These are phyloP conservation scores for Talinum fruticosum DNA, from an alignment of 148 eudicot genomes.

Conservation along the genomic window DNA sequence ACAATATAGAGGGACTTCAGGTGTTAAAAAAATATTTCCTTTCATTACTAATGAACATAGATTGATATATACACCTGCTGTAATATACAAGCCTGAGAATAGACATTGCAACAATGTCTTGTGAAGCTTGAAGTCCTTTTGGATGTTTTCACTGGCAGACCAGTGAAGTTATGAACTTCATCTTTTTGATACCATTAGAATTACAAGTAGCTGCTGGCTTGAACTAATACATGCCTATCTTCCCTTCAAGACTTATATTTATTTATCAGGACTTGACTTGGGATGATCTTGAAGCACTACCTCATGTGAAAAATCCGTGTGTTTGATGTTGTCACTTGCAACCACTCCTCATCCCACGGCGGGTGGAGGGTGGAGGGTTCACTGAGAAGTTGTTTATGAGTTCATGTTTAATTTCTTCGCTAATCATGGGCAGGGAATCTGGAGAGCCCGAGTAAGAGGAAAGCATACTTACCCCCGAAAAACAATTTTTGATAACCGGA, in stretches of 20 bases:
- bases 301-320: background rate
- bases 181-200: background rate
- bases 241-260: background rate
- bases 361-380: background rate
- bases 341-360: no score
- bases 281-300: background rate
- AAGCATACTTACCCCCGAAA: conserved; percentile 77
- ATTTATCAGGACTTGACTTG: background rate
- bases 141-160: background rate
- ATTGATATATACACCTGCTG: background rate
- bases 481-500: conserved; percentile 91
- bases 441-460: conserved; percentile 96
- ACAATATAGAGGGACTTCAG: background rate
- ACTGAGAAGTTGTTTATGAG: conserved; percentile 10
- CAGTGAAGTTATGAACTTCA: no score
- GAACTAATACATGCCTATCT: background rate
- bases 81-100: no score
- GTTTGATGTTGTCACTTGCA: background rate
- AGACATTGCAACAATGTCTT: no score
- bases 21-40: no score
- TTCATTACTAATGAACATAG: no score
- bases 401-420: background rate
- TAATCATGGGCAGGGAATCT: conserved; percentile 66
- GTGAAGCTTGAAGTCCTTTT: background rate
- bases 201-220: no score